Evolutionary conservation across 116 monocot species (phyloP).

Genomic region (Posidonia oceanica): DNA sequence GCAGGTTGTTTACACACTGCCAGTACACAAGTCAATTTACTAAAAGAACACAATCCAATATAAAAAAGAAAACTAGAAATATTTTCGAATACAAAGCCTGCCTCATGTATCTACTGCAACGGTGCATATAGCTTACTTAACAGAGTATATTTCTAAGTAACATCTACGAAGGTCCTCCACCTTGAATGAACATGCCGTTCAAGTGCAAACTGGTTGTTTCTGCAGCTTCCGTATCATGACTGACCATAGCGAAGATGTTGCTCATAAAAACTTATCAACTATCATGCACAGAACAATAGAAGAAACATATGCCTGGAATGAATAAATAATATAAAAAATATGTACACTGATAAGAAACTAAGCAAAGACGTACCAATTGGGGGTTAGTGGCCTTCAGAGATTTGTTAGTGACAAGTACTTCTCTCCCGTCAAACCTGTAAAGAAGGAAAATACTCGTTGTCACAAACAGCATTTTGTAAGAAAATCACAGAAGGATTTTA

Average conservation of each 20-base stretch:
- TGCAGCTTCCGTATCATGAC: neutral
- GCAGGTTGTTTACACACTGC: too few species aligned
- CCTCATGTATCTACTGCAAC: too few species aligned
- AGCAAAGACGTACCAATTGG: constrained; percentile 2
- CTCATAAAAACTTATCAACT: constrained; percentile 22
- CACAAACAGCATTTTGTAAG: neutral
- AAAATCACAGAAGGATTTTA: neutral
- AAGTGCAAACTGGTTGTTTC: too few species aligned
- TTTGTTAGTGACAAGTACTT: constrained; percentile 15
- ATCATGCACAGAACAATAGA: neutral
- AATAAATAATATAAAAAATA: neutral
- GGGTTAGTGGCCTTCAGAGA: constrained; percentile 9
- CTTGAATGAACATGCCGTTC: too few species aligned
- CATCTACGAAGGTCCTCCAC: too few species aligned
- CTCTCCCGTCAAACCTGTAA: constrained; percentile 16
- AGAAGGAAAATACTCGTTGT: neutral
- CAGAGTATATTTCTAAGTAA: too few species aligned
- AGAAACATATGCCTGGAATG: neutral
- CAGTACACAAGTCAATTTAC: too few species aligned
- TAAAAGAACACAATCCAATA: too few species aligned
- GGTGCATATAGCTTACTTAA: too few species aligned
- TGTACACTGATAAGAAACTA: too few species aligned
- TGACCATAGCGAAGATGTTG: constrained; percentile 14
- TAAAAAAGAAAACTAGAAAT: too few species aligned
- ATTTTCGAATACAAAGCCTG: too few species aligned